Evolutionary conservation across 352 stramenopile genomes (phyloP).

Genomic region (Hyaloperonospora arabidopsidis): DNA sequence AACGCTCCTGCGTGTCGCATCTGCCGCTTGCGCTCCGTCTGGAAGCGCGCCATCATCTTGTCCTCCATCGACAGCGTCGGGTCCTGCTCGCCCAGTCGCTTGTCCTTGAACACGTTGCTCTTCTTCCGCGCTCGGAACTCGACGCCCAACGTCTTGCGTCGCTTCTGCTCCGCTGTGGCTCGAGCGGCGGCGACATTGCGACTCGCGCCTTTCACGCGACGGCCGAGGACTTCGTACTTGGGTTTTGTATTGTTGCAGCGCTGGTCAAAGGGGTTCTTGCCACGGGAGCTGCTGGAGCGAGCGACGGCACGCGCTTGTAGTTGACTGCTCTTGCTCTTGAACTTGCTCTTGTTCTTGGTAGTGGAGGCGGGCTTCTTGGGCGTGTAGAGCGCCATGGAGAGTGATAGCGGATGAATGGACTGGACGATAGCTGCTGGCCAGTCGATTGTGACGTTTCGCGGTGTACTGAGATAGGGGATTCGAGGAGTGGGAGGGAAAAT

Average conservation of each 20-base stretch:
- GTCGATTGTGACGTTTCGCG: too few species aligned
- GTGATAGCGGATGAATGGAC: too few species aligned
- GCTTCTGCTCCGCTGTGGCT: slow-evolving; percentile 72
- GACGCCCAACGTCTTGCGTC: slow-evolving; percentile 75
- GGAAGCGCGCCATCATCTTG: slow-evolving; percentile 89
- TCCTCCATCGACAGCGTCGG: slow-evolving; percentile 84
- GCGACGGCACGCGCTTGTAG: slow-evolving; percentile 18
- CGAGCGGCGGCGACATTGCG: slow-evolving; percentile 84
- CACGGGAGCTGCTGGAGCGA: slow-evolving; percentile 20
- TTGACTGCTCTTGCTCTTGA: neutral
- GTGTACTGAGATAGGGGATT: too few species aligned
- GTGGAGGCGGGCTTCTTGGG: too few species aligned
- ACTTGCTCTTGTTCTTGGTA: too few species aligned
- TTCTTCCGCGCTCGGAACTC: slow-evolving; percentile 83
- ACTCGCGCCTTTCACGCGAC: slow-evolving; percentile 80
- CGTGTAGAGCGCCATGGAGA: too few species aligned
- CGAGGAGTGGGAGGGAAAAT: too few species aligned
- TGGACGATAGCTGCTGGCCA: too few species aligned
- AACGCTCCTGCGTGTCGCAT: slow-evolving; percentile 69
- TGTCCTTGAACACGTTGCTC: slow-evolving; percentile 85
- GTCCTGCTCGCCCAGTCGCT: slow-evolving; percentile 78
- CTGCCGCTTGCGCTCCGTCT: slow-evolving; percentile 83
- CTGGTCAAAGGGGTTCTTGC: slow-evolving; percentile 87
- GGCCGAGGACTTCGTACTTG: slow-evolving; percentile 88
- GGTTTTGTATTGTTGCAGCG: slow-evolving; percentile 69